phyloP scores from a whole-genome alignment of 2,329 filamentous ascomycete species.

The Corynespora cassiicola region DNA sequence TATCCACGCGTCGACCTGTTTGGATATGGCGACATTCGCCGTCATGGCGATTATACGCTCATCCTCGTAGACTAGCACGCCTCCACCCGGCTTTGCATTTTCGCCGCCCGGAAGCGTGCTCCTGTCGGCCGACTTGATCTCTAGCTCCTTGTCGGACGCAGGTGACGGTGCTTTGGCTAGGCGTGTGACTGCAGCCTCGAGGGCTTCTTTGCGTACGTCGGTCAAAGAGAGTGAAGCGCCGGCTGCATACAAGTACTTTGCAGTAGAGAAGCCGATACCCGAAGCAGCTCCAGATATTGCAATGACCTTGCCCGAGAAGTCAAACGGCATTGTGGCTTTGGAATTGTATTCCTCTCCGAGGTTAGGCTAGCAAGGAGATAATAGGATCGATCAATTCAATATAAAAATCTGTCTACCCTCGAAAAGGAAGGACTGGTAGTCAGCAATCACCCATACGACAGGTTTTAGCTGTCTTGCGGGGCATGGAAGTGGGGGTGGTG shows the following conservation, averaged over 20 bases:
- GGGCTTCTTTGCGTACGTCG: slow-evolving; percentile 5
- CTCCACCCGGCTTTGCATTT: slow-evolving; percentile 1
- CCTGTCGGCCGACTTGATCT: neutral
- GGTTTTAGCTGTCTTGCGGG: too few relatives aligned
- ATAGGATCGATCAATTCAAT: too few relatives aligned
- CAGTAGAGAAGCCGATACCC: slow-evolving; percentile 6
- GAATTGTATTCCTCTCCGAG: too few relatives aligned
- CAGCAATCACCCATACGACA: too few relatives aligned
- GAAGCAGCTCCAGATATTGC: slow-evolving; percentile 6
- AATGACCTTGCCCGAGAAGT: slow-evolving; percentile 3
- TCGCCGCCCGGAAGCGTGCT: neutral
- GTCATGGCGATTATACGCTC: slow-evolving; percentile 1
- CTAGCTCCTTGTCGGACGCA: neutral
- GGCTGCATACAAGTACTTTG: slow-evolving; percentile 1
- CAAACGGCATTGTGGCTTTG: slow-evolving; percentile 2
- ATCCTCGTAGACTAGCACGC: slow-evolving; percentile 1
- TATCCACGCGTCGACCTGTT: slow-evolving; percentile 50
- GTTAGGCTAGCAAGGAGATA: too few relatives aligned
- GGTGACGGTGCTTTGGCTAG: neutral
- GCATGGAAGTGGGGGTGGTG: too few relatives aligned
- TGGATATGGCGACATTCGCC: slow-evolving; percentile 3
- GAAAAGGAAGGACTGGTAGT: too few relatives aligned
- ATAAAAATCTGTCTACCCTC: too few relatives aligned
- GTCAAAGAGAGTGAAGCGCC: slow-evolving; percentile 4
- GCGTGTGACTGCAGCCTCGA: slow-evolving; percentile 1